Evolutionary conservation across 805 yeast genomes (phyloP).

Genomic region (Wickerhamomyces queroliae): DNA sequence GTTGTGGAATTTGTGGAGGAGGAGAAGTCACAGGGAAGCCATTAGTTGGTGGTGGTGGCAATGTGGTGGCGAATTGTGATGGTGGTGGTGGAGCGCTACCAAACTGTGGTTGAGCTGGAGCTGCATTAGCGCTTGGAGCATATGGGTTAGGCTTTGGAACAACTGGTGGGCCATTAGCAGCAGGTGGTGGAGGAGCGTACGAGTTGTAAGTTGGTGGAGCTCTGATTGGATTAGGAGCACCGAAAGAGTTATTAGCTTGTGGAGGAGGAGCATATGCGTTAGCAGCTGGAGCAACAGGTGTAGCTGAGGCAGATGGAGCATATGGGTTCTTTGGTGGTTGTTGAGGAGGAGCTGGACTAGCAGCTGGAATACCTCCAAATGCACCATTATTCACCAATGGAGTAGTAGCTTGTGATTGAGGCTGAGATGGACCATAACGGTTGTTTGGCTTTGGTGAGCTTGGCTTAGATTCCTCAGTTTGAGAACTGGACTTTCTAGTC

Average conservation of each 20-base stretch:
- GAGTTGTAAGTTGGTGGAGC: slow-evolving; percentile 29
- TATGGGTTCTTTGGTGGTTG: slow-evolving; percentile 29
- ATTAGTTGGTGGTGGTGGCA: slow-evolving; percentile 28
- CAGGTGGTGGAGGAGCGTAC: slow-evolving; percentile 26
- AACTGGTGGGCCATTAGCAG: slow-evolving; percentile 8
- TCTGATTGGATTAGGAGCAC: slow-evolving; percentile 7
- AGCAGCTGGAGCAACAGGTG: slow-evolving; percentile 20
- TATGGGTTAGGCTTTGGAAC: slow-evolving; percentile 17
- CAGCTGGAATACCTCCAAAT: slow-evolving; percentile 23
- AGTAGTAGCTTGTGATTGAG: slow-evolving; percentile 10
- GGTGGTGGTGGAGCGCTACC: slow-evolving; percentile 21
- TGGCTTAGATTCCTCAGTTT: slow-evolving; percentile 13
- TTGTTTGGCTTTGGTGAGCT: slow-evolving; percentile 21
- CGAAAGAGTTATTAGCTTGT: slow-evolving; percentile 6
- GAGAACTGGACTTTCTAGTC: slow-evolving; percentile 14
- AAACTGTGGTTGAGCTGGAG: slow-evolving; percentile 24
- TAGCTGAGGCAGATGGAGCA: slow-evolving; percentile 24
- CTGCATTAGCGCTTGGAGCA: slow-evolving; percentile 12
- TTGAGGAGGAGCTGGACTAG: slow-evolving; percentile 14
- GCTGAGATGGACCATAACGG: slow-evolving; percentile 30
- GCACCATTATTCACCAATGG: slow-evolving; percentile 7
- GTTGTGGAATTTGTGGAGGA: slow-evolving; percentile 13
- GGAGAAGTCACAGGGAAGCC: slow-evolving; percentile 11
- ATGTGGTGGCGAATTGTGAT: slow-evolving; percentile 18
- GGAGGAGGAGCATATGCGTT: slow-evolving; percentile 29